Evolutionary conservation across 164 flowering plant genomes (phyloP).

Genomic region (Tinospora cordifolia): DNA sequence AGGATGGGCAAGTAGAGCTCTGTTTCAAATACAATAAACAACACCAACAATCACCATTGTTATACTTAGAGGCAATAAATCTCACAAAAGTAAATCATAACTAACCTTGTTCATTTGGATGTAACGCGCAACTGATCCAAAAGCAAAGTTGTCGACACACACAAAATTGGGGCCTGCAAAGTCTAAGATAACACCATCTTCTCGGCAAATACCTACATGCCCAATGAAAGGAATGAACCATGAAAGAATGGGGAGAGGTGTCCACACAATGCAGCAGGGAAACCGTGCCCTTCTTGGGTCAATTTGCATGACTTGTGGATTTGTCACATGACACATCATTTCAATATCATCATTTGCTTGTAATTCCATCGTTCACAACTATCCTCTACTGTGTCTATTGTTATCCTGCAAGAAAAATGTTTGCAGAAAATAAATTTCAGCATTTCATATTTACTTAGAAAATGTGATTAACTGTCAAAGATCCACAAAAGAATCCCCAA

Average conservation of each 20-base stretch:
- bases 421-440: background rate
- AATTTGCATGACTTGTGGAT: constrained; percentile 26
- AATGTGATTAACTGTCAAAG: background rate
- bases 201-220: constrained; percentile 86
- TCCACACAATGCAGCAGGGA: constrained; percentile 91
- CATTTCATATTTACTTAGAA: background rate
- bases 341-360: constrained; percentile 30
- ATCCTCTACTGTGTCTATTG: background rate
- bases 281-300: constrained; percentile 72
- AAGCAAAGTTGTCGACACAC: constrained; percentile 78
- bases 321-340: constrained; percentile 35
- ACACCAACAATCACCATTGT: constrained; percentile 4
- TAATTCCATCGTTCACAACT: constrained; percentile 32
- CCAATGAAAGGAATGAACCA: constrained; percentile 91
- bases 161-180: constrained; percentile 96
- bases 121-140: constrained; percentile 78
- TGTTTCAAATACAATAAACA: constrained; percentile 24
- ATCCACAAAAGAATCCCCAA: background rate
- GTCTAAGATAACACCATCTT: constrained; percentile 91
- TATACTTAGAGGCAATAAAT: background rate
- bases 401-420: background rate
- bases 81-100: background rate
- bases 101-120: constrained; percentile 51
- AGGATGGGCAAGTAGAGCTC: constrained; percentile 32
- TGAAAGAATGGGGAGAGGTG: constrained; percentile 83